phyloP scores from a whole-genome alignment of 2,329 filamentous ascomycete genomes.

The Drechslerella stenobrocha region DNA sequence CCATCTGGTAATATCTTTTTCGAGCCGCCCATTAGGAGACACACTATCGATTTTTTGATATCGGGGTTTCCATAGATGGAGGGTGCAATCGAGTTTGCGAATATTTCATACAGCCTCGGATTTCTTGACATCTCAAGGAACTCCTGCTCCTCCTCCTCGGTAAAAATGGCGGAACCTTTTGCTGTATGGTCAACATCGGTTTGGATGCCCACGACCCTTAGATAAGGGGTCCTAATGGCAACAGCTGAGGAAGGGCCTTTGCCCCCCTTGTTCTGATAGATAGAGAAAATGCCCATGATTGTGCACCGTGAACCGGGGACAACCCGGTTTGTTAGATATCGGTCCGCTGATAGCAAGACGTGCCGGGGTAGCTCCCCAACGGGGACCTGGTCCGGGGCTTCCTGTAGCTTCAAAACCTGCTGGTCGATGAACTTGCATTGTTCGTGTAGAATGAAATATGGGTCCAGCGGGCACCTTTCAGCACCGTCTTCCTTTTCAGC shows the following conservation, averaged over 20 bases:
- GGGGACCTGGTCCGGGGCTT: slow-evolving; percentile 94
- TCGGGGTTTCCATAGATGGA: slow-evolving; percentile 95
- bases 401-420: slow-evolving; percentile 95
- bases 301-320: slow-evolving; percentile 94
- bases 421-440: slow-evolving; percentile 94
- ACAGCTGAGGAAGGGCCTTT: slow-evolving; percentile 82
- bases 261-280: slow-evolving; percentile 88
- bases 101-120: slow-evolving; percentile 87
- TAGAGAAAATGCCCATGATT: slow-evolving; percentile 95
- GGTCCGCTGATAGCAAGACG: slow-evolving; percentile 92
- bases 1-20: slow-evolving; percentile 98
- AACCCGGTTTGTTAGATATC: slow-evolving; percentile 91
- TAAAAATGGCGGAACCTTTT: slow-evolving; percentile 80
- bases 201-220: slow-evolving; percentile 88
- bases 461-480: slow-evolving; percentile 84
- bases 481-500: slow-evolving; percentile 65
- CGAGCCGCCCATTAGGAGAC: slow-evolving; percentile 86
- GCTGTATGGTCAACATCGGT: slow-evolving; percentile 86
- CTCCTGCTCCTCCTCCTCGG: slow-evolving; percentile 95
- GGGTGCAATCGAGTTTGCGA: slow-evolving; percentile 89
- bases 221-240: slow-evolving; percentile 91
- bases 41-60: slow-evolving; percentile 97
- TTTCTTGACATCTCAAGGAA: slow-evolving; percentile 87
- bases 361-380: slow-evolving; percentile 94
- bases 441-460: slow-evolving; percentile 94